Evolutionary conservation across 140 eudicot genomes (phyloP).

Genomic region (Oenanthe javanica): DNA sequence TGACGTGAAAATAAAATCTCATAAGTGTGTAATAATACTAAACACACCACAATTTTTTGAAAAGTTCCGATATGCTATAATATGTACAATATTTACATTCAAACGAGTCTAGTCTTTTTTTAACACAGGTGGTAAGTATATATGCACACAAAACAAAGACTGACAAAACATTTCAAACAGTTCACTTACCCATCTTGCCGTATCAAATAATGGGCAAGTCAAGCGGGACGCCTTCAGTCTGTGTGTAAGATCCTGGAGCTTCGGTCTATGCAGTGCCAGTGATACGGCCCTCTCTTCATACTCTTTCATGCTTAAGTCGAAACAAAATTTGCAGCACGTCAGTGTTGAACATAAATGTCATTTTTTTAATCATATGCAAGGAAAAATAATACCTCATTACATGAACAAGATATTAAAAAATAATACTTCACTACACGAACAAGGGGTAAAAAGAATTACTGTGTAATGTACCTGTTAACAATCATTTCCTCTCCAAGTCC

Average conservation of each 20-base stretch:
- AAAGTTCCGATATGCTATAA: neutral
- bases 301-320: conserved; percentile 57
- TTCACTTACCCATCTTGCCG: conserved; percentile 79
- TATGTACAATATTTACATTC: neutral
- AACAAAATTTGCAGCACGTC: conserved; percentile 4
- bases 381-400: neutral
- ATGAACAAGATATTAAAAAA: neutral
- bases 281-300: conserved; percentile 89
- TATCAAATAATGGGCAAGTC: conserved; percentile 81
- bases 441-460: neutral
- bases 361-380: neutral
- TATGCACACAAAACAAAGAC: neutral
- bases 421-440: neutral
- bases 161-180: neutral
- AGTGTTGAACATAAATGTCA: neutral
- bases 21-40: neutral
- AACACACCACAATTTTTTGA: neutral
- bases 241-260: conserved; percentile 68
- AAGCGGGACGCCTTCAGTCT: conserved; percentile 70
- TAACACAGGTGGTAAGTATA: neutral
- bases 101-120: neutral
- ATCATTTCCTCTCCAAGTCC: conserved; percentile 95
- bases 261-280: conserved; percentile 60
- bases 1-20: neutral
- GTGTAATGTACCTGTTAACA: conserved; percentile 50